Evolutionary conservation across 2,329 filamentous ascomycete species (phyloP), one percentile per base, ranked within the genome.

Genomic region (Nemania serpens): DNA sequence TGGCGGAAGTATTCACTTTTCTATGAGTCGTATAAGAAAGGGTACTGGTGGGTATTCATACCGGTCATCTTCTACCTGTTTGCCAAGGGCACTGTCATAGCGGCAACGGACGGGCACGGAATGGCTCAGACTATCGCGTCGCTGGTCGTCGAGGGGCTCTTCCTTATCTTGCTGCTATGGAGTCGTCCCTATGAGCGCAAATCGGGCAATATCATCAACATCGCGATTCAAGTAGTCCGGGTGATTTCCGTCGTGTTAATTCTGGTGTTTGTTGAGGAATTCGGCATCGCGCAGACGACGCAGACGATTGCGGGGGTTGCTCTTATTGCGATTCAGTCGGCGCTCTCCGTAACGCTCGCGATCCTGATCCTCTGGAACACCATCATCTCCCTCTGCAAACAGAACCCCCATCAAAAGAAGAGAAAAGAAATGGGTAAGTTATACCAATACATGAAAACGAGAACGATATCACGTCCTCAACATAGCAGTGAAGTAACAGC

Each of bases 1-100:
- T 97, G 95, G 93, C 84, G 91, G 75, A 96, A 95, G 80, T 99
- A 99, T 83, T 95, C 91, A 71, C 83, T 97, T 64, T 98, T 99
- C 79, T 99, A 99, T 80, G 95, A 98, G 71, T 89, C 89, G 69
- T 98, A 97, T 82, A 93, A 92, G 79, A 92, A 91, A 76, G 87
- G 88, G 69, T 97, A 94, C 80, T 99, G 95, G 95, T 98, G 94
- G 94, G 78, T 97, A 22, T 98, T 99, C 73, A 84, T 98, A 13
- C 95, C 95, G 0, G 82, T 85, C 63, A 97, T 98, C 71, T 63
- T 93, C 65, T 98, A 98, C 81, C 90, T 93, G 81, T 93, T 97
- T 72, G 88, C 87, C 73, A 95, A 95, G 79, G 93, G 94, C 56
- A 89, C 88, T 63, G 87, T 94, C 59, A 88, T 98, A 66, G 94